A percentile compares a stretch with the other conserved stretches of the same genome.
phyloP scores from a whole-genome alignment of 179 eudicot species.

The Beta corolliflora region DNA sequence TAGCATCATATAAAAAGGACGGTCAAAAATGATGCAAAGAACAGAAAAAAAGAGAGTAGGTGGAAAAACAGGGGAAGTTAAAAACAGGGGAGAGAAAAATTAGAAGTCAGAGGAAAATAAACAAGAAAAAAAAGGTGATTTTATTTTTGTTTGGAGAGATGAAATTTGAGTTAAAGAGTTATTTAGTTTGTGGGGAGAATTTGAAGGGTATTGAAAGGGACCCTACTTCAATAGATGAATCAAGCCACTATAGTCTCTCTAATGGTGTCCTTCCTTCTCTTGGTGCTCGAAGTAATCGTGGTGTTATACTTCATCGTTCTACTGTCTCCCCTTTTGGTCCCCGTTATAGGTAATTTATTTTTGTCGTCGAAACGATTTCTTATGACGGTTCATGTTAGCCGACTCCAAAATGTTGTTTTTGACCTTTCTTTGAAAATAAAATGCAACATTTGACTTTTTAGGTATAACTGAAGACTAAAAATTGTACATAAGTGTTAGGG shows the following conservation, averaged over 20 bases:
- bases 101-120: neutral
- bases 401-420: neutral
- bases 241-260: constrained; percentile 44
- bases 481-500: too few species aligned
- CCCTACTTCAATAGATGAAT: constrained; percentile 9
- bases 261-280: constrained; percentile 58
- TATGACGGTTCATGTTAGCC: neutral
- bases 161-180: neutral
- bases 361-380: neutral
- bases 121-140: neutral
- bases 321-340: constrained; percentile 52
- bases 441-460: too few species aligned
- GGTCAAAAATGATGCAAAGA: too few species aligned
- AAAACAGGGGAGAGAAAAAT: neutral
- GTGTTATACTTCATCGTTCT: constrained; percentile 35
- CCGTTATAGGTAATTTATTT: constrained; percentile 41
- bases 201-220: neutral
- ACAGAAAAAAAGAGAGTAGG: too few species aligned
- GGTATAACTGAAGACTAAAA: too few species aligned
- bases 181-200: neutral
- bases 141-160: neutral
- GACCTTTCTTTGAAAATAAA: neutral
- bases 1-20: too few species aligned
- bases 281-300: constrained; percentile 48
- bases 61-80: too few species aligned